phyloP scores from a whole-genome alignment of 805 yeast genomes.

The Kuraishia cidri region DNA sequence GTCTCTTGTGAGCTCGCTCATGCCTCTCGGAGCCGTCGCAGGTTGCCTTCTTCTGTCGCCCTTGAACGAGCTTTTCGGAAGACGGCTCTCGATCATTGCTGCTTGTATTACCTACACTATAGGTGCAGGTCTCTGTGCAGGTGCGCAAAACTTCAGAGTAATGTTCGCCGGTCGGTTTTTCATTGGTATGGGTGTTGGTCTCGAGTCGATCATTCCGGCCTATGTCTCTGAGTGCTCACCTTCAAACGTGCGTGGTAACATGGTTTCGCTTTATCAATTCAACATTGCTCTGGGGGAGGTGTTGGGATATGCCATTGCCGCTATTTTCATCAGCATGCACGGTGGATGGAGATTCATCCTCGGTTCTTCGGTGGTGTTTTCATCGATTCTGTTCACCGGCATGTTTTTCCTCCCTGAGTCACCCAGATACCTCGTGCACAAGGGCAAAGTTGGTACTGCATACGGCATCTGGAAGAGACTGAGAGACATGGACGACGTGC shows the following conservation, averaged over 20 bases:
- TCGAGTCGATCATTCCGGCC: slow-evolving; percentile 59
- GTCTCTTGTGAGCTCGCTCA: slow-evolving; percentile 46
- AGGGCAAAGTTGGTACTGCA: slow-evolving; percentile 34
- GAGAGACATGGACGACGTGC: slow-evolving; percentile 33
- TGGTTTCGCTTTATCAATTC: slow-evolving; percentile 57
- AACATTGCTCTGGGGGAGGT: slow-evolving; percentile 62
- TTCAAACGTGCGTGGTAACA: slow-evolving; percentile 43
- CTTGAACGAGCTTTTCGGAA: slow-evolving; percentile 28
- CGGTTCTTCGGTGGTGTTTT: slow-evolving; percentile 53
- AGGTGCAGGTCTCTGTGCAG: slow-evolving; percentile 55
- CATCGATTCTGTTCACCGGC: slow-evolving; percentile 40
- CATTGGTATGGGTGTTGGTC: slow-evolving; percentile 57
- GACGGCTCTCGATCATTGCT: slow-evolving; percentile 43
- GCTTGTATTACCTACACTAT: slow-evolving; percentile 53
- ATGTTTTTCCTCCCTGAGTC: slow-evolving; percentile 43
- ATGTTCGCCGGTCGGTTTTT: slow-evolving; percentile 53
- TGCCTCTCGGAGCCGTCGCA: slow-evolving; percentile 65
- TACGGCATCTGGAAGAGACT: slow-evolving; percentile 46
- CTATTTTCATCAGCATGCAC: slow-evolving; percentile 44
- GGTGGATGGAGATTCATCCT: slow-evolving; percentile 63
- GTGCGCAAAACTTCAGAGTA: slow-evolving; percentile 31
- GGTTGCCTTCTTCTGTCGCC: slow-evolving; percentile 45
- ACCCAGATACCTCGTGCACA: slow-evolving; percentile 29
- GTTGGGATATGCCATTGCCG: slow-evolving; percentile 54
- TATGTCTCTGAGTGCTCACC: slow-evolving; percentile 57